Evolutionary conservation across 1,284 basidiomycete species (phyloP).

Genomic region (Irpex sp.): DNA sequence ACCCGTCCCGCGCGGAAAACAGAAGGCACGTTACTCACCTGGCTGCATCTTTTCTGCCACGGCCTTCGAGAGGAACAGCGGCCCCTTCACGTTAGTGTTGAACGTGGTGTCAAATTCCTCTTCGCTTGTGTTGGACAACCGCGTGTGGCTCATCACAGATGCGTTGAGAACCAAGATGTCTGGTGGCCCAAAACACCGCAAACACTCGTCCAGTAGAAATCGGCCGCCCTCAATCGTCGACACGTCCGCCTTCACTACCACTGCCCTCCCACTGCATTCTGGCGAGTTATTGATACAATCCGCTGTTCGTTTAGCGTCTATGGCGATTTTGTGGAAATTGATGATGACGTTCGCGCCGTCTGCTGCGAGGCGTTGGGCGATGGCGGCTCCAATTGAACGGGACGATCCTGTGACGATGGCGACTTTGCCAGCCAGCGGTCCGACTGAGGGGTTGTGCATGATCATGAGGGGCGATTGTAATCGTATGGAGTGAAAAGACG

Average conservation of each 20-base stretch:
- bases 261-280: constrained; percentile 42
- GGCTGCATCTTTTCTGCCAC: constrained; percentile 38
- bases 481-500: not conserved
- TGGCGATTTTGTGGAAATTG: constrained; percentile 41
- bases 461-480: not conserved
- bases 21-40: constrained; percentile 31
- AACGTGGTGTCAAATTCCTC: constrained; percentile 45
- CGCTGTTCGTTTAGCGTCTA: constrained; percentile 43
- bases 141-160: constrained; percentile 45
- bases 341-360: constrained; percentile 57
- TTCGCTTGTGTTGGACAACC: constrained; percentile 46
- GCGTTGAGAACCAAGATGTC: constrained; percentile 58
- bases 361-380: constrained; percentile 47
- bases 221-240: constrained; percentile 41
- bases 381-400: constrained; percentile 53
- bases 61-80: constrained; percentile 51
- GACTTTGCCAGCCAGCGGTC: constrained; percentile 36
- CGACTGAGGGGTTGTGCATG: not conserved
- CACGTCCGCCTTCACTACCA: constrained; percentile 50
- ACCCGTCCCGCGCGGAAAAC: not conserved
- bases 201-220: constrained; percentile 40
- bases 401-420: constrained; percentile 60
- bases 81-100: constrained; percentile 53
- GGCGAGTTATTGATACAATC: constrained; percentile 32
- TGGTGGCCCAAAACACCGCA: constrained; percentile 45